Base-by-base conservation (phyloP, 2,329 filamentous ascomycete species). In the Xylaria sp. region DNA sequence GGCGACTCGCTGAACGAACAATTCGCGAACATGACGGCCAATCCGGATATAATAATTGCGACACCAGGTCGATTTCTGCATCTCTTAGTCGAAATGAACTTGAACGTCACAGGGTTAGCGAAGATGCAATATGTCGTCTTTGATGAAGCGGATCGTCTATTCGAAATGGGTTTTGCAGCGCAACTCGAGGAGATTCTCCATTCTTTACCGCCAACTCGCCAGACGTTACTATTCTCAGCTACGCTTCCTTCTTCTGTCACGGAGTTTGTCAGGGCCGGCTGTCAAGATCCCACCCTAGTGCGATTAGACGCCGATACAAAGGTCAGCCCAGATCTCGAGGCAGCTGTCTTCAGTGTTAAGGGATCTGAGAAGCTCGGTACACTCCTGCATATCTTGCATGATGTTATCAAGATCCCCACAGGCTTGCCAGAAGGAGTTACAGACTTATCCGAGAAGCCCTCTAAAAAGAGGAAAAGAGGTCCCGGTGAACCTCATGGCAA, bases 81-180 rank as follows among this genome's bases (percentile, higher is more conserved):
- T 59, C 41, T 69, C 50, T 34, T 69, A 28, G 67, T 69, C 31
- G 66, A 99, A 79, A 99, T 99, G 97, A 86, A 87, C 10, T 82
- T 99, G 62, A 93, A 98, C 77, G 71, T 71, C 12, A 73, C 69
- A 28, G 71, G 71, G 15, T 83, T 99, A n/a, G 94, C 91, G 0
- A 97, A 94, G 3, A 91, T 99, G 70, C 88, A 90, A 74, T 99
- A 99, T 77, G 93, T 97, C 28, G 96, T 99, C 9, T 99, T 99
- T 73, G 96, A 99, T 79, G 96, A 99, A 81, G 96, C 96, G 1
- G 96, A 99, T 85, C 89, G 96, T 63, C 85, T 99, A 23, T 99
- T 99, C 81, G 96, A 99, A 79, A 98, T 99, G 95, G 97, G 96
- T 75, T 99, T 99, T 79, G 94, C 94, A 4, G 90, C 93, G 3